These are phyloP conservation scores for Populus simonii DNA, from an alignment of 345 rosid species.

Conservation along the genomic window DNA sequence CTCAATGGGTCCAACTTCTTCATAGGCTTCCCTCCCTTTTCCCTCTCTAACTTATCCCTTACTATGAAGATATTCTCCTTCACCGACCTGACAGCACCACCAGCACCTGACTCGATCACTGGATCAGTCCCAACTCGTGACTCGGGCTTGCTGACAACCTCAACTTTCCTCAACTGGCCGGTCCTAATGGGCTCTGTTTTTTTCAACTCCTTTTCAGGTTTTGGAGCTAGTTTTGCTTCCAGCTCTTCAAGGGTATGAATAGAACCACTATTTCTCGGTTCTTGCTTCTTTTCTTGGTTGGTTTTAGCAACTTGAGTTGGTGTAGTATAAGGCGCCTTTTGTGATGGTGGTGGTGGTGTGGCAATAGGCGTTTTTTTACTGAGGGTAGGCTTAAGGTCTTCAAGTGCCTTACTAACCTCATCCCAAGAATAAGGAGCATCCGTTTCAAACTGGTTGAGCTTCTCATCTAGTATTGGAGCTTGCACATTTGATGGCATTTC, in stretches of 20 bases:
- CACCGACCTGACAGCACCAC: slow-evolving; percentile 40
- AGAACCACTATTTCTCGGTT: slow-evolving; percentile 49
- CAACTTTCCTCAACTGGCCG: slow-evolving; percentile 4
- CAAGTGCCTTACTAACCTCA: slow-evolving; percentile 81
- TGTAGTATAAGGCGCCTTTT: neutral
- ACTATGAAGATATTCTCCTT: slow-evolving; percentile 65
- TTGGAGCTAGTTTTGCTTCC: slow-evolving; percentile 45
- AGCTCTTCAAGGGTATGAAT: slow-evolving; percentile 88
- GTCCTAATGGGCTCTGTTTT: neutral
- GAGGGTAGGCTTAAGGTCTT: slow-evolving; percentile 51
- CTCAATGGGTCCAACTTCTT: slow-evolving; percentile 63
- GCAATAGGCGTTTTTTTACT: neutral
- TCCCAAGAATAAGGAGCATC: slow-evolving; percentile 88
- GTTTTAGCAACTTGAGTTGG: neutral
- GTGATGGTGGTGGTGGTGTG: neutral
- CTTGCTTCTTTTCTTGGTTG: slow-evolving; percentile 14
- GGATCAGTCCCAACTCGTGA: neutral
- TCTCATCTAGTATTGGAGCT: slow-evolving; percentile 45
- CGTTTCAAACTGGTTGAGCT: slow-evolving; percentile 46
- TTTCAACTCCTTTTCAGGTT: slow-evolving; percentile 20
- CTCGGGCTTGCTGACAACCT: slow-evolving; percentile 9
- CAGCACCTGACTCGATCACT: slow-evolving; percentile 12
- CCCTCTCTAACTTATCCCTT: slow-evolving; percentile 60
- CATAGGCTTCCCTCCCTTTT: slow-evolving; percentile 55
- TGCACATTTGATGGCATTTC: slow-evolving; percentile 43